Evolutionary conservation across 83 land plant species (phyloP), one percentile per base, ranked within the genome.

Genomic region (Picea engelmannii): DNA sequence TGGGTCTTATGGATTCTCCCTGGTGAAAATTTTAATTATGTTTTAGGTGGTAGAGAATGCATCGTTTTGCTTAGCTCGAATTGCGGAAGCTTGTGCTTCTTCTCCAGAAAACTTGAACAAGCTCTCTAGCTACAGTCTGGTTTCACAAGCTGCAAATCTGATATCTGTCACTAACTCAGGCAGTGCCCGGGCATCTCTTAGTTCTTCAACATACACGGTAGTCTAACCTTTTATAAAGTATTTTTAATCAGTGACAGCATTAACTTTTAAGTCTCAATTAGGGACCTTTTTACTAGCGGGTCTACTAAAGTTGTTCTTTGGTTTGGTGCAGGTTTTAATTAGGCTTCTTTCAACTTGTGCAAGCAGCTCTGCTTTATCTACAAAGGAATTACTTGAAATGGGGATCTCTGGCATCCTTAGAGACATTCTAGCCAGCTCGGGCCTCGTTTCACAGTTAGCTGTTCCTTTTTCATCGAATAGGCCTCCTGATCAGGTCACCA

Each of bases 41-140:
- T 80, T 84, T 62, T 85, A 89, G 90, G 89, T 89, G 86, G 89
- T 89, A 66, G 89, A 89, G 82, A 86, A 89, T 87, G 90, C 90
- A 44, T 86, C 90, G 8, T 83, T 89, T 5, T 89, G 90, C 62
- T 79, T 89, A 18, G 84, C 83, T 12, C 89, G 89, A 16, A 86
- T 89, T 70, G 86, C 90, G 74, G 90, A 87, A 70, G 67, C 90
- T 17, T 87, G 82, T 76, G 89, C 86, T 68, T 63, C 62, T 61
- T 89, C 90, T 40, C 75, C 89, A 27, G 90, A 89, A 44, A 86
- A 83, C 64, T 21, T 89, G 18, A 89, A 89, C 44, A 78, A 75
- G 78, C 84, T 89, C 31, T 89, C 90, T 62, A 80, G 83, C 23
- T 83, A 89, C 81, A 89, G 89, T 38, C 65, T 89, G 63, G 87